Evolutionary conservation across 2,329 filamentous ascomycete genomes (phyloP), one percentile per base, ranked within the genome.

Genomic region (Beauveria sp.): DNA sequence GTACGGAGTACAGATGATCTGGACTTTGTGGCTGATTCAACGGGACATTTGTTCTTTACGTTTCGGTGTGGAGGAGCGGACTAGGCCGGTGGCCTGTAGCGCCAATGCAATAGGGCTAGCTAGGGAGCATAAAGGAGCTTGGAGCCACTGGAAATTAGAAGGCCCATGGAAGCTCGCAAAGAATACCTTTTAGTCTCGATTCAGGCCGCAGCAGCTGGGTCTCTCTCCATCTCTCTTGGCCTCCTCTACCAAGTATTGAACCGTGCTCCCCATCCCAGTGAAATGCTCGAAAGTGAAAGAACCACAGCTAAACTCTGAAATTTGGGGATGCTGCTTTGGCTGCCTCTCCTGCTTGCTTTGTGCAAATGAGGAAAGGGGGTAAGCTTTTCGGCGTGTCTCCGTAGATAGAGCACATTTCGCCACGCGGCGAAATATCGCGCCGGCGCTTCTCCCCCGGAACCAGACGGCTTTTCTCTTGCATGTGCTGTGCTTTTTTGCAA

Each of bases 151-250:
- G 18, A 52, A 49, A 51, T 52, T 60, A 9, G 58, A 60, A 60
- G 49, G 8, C 26, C 14, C 22, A 43, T 60, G 49, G 58, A 60
- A 60, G 58, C 34, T 14, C 3, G 40, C 42, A n/a, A 60, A 47
- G 40, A 60, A 53, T 16, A 16, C 28, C 30, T 46, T 46, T 28
- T 60, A 60, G 58, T 14, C 58, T 52, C 47, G 57, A 59, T 59
- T 51, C 49, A 59, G 57, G 24, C 24, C 34, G 8, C 45, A 3
- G 38, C 14, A 8, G 34, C 34, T 20, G 9, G 24, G 34, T n/a
- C 38, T 54, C 38, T 54, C 22, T 42, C 16, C 46, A 51, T 43
- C 20, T 30, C 14, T 38, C 34, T 22, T 22, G 14, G 9, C 5
- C 3, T n/a, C 14, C 34, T 22, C 24, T n/a, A 24, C 22, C 22